Percentiles rank a stretch among this genome's conserved stretches.
These are phyloP conservation scores for Oldenlandia corymbosa DNA, from an alignment of 257 asterid genomes.

Conservation along the genomic window DNA sequence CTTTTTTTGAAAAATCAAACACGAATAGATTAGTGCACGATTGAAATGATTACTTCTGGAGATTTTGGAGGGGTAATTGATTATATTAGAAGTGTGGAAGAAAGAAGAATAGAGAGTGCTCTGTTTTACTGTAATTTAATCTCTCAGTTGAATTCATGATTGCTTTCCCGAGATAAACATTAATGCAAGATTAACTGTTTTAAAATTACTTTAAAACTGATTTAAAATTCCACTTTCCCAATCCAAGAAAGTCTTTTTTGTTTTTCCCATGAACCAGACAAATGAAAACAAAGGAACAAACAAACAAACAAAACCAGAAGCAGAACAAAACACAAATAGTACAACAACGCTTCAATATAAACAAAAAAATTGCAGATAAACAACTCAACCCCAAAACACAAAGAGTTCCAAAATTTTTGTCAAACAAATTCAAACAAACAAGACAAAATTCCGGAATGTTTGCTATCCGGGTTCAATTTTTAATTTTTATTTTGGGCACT, in stretches of 20 bases:
- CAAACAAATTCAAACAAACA: slow-evolving; percentile 1
- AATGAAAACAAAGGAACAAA: slow-evolving; percentile 7
- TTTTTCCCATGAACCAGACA: slow-evolving; percentile 30
- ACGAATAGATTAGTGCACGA: neutral
- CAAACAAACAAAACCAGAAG: slow-evolving; percentile 5
- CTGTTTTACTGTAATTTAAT: neutral
- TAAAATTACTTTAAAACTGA: slow-evolving; percentile 16
- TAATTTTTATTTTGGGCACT: too few species aligned
- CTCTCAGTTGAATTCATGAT: neutral
- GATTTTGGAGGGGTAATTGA: neutral
- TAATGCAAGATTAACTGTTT: slow-evolving; percentile 18
- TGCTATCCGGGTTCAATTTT: slow-evolving; percentile 8
- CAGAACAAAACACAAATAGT: slow-evolving; percentile 10
- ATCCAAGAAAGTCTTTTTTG: slow-evolving; percentile 43
- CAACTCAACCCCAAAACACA: too few species aligned
- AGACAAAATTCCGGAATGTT: slow-evolving; percentile 17
- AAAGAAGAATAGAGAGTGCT: slow-evolving; percentile 15
- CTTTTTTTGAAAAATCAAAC: neutral
- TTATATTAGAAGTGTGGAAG: neutral
- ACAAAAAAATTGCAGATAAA: neutral
- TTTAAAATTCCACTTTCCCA: slow-evolving; percentile 20
- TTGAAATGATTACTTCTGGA: slow-evolving; percentile 18
- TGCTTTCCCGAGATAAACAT: slow-evolving; percentile 32
- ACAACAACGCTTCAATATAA: neutral
- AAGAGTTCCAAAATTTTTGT: neutral